Evolutionary conservation across 2,329 filamentous ascomycete species (phyloP).

Genomic region (Diaporthe capsici): DNA sequence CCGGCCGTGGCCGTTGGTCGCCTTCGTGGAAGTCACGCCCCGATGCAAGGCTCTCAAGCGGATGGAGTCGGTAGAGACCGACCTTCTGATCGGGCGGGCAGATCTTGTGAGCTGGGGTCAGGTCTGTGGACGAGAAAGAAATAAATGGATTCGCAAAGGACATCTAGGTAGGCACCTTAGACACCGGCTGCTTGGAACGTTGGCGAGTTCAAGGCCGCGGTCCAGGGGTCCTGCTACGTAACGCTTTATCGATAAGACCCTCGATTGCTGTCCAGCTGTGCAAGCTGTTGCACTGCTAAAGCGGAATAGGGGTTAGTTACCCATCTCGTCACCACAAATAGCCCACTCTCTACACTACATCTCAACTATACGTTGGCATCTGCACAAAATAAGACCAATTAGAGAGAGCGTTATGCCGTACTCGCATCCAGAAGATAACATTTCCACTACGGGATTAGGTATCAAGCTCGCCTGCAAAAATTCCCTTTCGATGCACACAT

Average conservation of each 20-base stretch:
- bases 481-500: conserved; percentile 24
- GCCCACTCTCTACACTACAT: not conserved
- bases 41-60: not conserved
- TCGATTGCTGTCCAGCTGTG: not conserved
- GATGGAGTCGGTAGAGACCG: not conserved
- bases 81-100: not conserved
- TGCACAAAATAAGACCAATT: not conserved
- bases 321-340: not conserved
- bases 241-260: conserved; percentile 39
- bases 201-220: conserved; percentile 7
- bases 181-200: not conserved
- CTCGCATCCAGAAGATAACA: conserved; percentile 29
- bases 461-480: conserved; percentile 28
- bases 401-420: not conserved
- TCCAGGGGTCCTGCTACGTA: conserved; percentile 39
- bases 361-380: not conserved
- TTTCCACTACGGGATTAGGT: conserved; percentile 30
- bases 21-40: conserved; percentile 12
- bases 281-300: not conserved
- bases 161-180: not conserved
- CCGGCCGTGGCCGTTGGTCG: conserved; percentile 14
- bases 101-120: not conserved
- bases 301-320: not conserved
- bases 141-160: not conserved
- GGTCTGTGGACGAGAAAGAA: too few relatives aligned